Base-by-base conservation (phyloP, 495 filamentous ascomycete genomes). In the Penicillium robsamsonii region DNA sequence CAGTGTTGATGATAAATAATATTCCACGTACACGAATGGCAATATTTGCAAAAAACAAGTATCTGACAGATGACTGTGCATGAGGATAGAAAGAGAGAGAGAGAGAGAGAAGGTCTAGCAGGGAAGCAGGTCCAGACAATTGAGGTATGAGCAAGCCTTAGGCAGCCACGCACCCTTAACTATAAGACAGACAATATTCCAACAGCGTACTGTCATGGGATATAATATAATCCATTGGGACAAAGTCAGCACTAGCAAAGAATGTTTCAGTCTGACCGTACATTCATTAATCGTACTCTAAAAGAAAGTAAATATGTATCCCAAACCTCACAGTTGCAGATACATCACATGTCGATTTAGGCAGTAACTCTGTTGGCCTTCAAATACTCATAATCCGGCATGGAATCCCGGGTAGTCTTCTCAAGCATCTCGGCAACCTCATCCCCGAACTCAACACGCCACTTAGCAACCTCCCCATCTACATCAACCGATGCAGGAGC, bases 381-480 rank as follows among this genome's bases (percentile, higher is more conserved):
- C 35, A 81, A 53, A 62, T 70, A 77, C 60, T 77, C 71, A 63
- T 79, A 81, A 56, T 81, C 77, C 11, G 63, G 56, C 76, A 79
- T 78, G 2, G 71, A 65, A n/a, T 58, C 70, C 43, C 55, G 29
- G 1, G 79, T 77, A 55, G 61, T 62, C 49, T 55, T 56, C 59
- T 74, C 74, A 12, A 81, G 27, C 35, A 66, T 51, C 35, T 20
- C 53, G 11, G 46, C 41, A 66, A 22, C 44, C 40, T 63, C 35
- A 51, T 62, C 43, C n/a, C 53, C 42, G 62, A 69, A 51, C 37
- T 61, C 35, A 52, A 41, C 38, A 35, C 50, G 50, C 63, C 63
- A 59, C 50, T 56, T 53, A 6, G 44, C 54, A 12, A 62, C 66
- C 67, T 81, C 78, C 11, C 30, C 63, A 15, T 55, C 66, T n/a